Percentiles rank a stretch among this genome's conserved stretches.
These are phyloP conservation scores for Nepenthes mirabilis DNA, from an alignment of 148 eudicot species.

Conservation along the genomic window DNA sequence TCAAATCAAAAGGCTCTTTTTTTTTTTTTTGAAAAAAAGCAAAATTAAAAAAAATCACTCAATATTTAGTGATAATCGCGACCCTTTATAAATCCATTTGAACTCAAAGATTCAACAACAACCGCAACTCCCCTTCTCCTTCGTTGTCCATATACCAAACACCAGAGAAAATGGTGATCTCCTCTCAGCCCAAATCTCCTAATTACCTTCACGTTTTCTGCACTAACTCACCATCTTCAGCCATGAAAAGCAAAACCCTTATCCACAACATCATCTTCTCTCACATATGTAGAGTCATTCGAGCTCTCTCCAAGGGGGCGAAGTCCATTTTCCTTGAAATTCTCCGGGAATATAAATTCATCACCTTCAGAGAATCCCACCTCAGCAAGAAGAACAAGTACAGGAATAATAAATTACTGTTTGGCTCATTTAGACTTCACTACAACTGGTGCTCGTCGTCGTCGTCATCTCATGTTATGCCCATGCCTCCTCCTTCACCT, in stretches of 20 bases:
- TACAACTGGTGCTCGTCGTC: slow-evolving; percentile 86
- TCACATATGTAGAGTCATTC: slow-evolving; percentile 40
- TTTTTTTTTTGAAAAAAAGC: too few species aligned
- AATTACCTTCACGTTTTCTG: too few species aligned
- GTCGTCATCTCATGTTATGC: slow-evolving; percentile 43
- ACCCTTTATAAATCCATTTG: too few species aligned
- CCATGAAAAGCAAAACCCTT: slow-evolving; percentile 59
- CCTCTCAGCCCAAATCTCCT: too few species aligned
- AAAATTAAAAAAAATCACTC: too few species aligned
- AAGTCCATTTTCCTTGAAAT: slow-evolving; percentile 51
- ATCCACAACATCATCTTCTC: slow-evolving; percentile 53
- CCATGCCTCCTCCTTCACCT: slow-evolving; percentile 40
- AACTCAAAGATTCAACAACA: too few species aligned
- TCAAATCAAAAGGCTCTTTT: too few species aligned
- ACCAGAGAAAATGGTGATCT: too few species aligned
- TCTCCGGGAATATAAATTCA: slow-evolving; percentile 32
- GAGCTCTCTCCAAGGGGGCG: slow-evolving; percentile 49
- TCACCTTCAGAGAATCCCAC: slow-evolving; percentile 17
- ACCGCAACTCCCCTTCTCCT: too few species aligned
- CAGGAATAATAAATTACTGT: slow-evolving; percentile 47
- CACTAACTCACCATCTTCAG: neutral
- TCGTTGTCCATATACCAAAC: too few species aligned
- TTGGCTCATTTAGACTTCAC: slow-evolving; percentile 79
- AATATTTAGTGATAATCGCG: too few species aligned
- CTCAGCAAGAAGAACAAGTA: slow-evolving; percentile 33